Base-by-base conservation (phyloP, 176 grass and related monocot species). In the Oryza brachyantha region DNA sequence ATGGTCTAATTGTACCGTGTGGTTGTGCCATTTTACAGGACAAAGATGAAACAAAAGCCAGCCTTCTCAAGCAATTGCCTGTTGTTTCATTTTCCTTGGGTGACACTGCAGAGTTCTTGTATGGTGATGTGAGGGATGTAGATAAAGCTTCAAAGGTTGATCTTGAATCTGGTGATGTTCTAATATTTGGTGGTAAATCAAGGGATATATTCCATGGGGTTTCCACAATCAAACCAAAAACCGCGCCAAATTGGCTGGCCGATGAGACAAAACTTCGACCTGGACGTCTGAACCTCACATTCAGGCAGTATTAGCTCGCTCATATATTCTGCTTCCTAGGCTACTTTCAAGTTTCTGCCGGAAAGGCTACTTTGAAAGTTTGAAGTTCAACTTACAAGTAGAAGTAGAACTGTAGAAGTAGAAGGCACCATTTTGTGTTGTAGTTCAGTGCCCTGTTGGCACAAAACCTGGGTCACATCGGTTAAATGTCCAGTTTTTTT, bases 221-320 rank as follows among this genome's bases (percentile, higher is more conserved):
- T 36, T 68, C 81, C 34, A 61, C 24, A 8, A 76, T 87, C 27
- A 61, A 24, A 55, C 31, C 48, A 1, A 87, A 77, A 27, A 87
- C 72, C 5, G 84, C 84, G 42, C 84, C 80, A 3, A 61, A 5
- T 0, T 80, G 39, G 29, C 59, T 92, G 50, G 79, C 45, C 0
- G 73, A 89, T 17, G 54, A 89, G 60, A 68, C 86, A 31, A 78
- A 24, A 22, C 82, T 92, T 79, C 78, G 68, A 52, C 86, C 86
- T n/a, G 90, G 90, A 38, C 85, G 86, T 3, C 68, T 92, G 50
- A 89, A 89, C 81, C 82, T 92, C 69, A 92, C 81, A 59, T 89
- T 91, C 36, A 88, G 89, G 74, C 81, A 88, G 43, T 43, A 81
- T 60, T 73, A 75, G 63, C 14, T 25, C 4, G 1, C 48, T n/a